These are phyloP conservation scores for Rhizopus delemar DNA, from an alignment of 371 early-diverging fungal genomes.

Conservation along the genomic window DNA sequence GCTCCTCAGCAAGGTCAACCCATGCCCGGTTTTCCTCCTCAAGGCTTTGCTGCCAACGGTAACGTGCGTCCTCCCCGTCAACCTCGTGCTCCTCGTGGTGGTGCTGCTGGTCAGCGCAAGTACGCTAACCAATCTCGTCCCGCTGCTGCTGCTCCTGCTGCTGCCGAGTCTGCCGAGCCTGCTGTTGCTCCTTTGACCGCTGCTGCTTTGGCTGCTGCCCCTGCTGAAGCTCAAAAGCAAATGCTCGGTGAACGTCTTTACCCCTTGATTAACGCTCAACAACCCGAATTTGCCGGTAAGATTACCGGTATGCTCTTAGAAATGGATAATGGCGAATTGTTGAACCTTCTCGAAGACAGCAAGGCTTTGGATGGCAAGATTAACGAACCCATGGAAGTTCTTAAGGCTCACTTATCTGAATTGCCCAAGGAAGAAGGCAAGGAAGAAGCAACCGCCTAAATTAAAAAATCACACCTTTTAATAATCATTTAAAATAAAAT, in stretches of 20 bases:
- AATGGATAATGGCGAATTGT: slow-evolving; percentile 85
- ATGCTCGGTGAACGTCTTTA: slow-evolving; percentile 85
- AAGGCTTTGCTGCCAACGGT: slow-evolving; percentile 21
- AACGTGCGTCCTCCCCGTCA: slow-evolving; percentile 31
- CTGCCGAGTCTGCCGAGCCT: slow-evolving; percentile 5
- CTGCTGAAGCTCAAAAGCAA: slow-evolving; percentile 79
- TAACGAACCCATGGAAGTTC: slow-evolving; percentile 84
- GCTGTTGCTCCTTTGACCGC: slow-evolving; percentile 57
- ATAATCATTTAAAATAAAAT: background rate
- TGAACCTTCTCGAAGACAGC: slow-evolving; percentile 73
- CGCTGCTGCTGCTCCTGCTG: slow-evolving; percentile 29
- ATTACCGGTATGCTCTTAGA: slow-evolving; percentile 94
- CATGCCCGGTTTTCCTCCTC: slow-evolving; percentile 31
- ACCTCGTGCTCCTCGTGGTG: slow-evolving; percentile 35
- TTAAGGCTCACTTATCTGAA: slow-evolving; percentile 75
- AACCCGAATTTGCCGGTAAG: slow-evolving; percentile 78
- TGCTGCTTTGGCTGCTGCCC: slow-evolving; percentile 67
- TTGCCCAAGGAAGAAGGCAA: slow-evolving; percentile 27
- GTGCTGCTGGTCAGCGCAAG: slow-evolving; percentile 41
- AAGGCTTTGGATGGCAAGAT: slow-evolving; percentile 66
- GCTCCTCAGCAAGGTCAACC: slow-evolving; percentile 50
- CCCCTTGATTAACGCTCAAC: slow-evolving; percentile 66
- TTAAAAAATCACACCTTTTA: slow-evolving; percentile 7
- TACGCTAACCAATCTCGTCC: slow-evolving; percentile 32
- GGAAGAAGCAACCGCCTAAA: slow-evolving; percentile 17